Conservation (phyloP, 352 stramenopile species). For the Phytopythium litorale region DNA sequence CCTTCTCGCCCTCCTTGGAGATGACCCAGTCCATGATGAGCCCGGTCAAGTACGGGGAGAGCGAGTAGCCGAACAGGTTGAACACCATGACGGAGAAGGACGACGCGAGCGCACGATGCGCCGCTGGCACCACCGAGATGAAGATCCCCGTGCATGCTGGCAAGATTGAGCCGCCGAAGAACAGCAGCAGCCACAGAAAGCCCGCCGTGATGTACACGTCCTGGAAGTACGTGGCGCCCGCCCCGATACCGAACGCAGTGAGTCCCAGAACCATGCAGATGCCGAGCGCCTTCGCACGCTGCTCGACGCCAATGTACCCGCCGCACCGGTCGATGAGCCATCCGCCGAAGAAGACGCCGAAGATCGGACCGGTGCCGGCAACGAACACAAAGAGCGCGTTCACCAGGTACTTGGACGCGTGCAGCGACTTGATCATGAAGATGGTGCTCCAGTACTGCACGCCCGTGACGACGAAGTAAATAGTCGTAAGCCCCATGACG, state of each 20-base stretch:
- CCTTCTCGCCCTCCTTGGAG: conserved; percentile 43
- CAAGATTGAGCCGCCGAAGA: conserved; percentile 78
- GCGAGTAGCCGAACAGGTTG: conserved; percentile 77
- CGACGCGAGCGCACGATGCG: conserved; percentile 70
- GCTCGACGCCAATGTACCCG: conserved; percentile 73
- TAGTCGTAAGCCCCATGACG: conserved; percentile 67
- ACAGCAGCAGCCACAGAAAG: conserved; percentile 79
- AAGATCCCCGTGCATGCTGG: conserved; percentile 84
- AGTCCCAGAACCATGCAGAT: conserved; percentile 77
- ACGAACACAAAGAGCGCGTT: conserved; percentile 82
- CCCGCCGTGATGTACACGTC: conserved; percentile 70
- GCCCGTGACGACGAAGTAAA: conserved; percentile 86
- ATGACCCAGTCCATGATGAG: conserved; percentile 82
- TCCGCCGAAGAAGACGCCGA: conserved; percentile 78
- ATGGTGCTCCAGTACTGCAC: conserved; percentile 88
- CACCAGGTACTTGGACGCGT: conserved; percentile 79
- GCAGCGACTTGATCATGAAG: conserved; percentile 86
- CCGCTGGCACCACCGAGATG: conserved; percentile 73
- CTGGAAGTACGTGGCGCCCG: conserved; percentile 75
- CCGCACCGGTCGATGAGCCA: conserved; percentile 76
- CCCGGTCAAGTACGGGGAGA: conserved; percentile 73
- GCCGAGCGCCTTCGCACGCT: conserved; percentile 67
- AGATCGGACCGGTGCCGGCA: conserved; percentile 71
- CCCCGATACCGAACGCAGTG: conserved; percentile 57
- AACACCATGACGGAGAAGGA: conserved; percentile 84